phyloP scores from a whole-genome alignment of 164 flowering plant species.

The Magnolia kwangsiensis region DNA sequence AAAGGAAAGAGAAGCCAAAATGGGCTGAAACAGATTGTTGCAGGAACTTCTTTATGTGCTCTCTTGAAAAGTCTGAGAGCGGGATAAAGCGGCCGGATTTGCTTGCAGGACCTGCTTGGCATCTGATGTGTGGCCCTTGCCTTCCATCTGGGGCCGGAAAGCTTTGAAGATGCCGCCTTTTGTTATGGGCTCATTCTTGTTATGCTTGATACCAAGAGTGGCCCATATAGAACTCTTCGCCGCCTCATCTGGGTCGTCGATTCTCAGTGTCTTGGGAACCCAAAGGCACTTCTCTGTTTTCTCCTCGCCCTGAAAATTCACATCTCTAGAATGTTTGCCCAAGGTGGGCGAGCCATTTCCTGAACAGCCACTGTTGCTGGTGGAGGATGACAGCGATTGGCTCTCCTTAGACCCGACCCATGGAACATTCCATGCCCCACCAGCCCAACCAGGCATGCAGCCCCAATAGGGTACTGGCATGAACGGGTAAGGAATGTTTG shows the following conservation, averaged over 20 bases:
- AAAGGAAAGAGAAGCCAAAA: constrained; percentile 1
- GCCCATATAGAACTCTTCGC: constrained; percentile 42
- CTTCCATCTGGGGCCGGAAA: constrained; percentile 25
- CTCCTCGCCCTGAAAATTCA: constrained; percentile 23
- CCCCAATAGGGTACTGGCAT: constrained; percentile 41
- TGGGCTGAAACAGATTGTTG: background rate
- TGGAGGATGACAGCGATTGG: constrained; percentile 25
- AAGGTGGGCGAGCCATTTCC: constrained; percentile 38
- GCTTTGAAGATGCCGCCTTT: constrained; percentile 28
- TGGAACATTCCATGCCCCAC: constrained; percentile 24
- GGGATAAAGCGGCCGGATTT: constrained; percentile 50
- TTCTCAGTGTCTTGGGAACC: constrained; percentile 43
- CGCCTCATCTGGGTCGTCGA: constrained; percentile 42
- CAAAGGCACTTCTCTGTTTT: constrained; percentile 31
- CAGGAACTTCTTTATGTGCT: constrained; percentile 13
- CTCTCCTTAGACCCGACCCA: constrained; percentile 23
- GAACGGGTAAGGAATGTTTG: constrained; percentile 33
- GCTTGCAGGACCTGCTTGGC: constrained; percentile 34
- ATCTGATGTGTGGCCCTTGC: constrained; percentile 17
- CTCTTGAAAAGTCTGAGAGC: constrained; percentile 47
- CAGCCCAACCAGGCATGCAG: constrained; percentile 37
- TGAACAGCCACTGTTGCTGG: constrained; percentile 33
- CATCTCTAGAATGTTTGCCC: constrained; percentile 57
- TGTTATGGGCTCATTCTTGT: constrained; percentile 18
- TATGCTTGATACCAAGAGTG: constrained; percentile 36